phyloP scores from a whole-genome alignment of 768 basidiomycete species.

The Pleurotus tuber-regium region DNA sequence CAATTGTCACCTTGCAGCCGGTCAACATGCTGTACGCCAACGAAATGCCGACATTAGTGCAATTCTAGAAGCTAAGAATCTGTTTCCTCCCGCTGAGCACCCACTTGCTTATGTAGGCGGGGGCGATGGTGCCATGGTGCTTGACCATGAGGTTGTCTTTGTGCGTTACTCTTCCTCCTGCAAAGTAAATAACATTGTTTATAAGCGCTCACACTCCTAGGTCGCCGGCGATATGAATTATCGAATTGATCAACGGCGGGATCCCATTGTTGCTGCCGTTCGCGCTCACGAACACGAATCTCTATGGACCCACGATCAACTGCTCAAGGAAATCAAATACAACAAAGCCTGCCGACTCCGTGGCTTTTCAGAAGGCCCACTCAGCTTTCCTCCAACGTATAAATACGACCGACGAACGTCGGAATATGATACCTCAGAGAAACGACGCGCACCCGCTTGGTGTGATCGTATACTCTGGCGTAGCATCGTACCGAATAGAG shows the following conservation, averaged over 20 bases:
- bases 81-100: slow-evolving; percentile 59
- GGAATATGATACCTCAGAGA: slow-evolving; percentile 87
- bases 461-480: slow-evolving; percentile 93
- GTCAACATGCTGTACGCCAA: slow-evolving; percentile 77
- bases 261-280: slow-evolving; percentile 71
- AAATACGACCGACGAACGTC: slow-evolving; percentile 83
- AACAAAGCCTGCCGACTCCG: slow-evolving; percentile 89
- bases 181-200: neutral
- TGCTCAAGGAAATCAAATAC: slow-evolving; percentile 81
- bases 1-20: slow-evolving; percentile 97
- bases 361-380: slow-evolving; percentile 76
- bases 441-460: slow-evolving; percentile 90
- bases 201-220: slow-evolving; percentile 30
- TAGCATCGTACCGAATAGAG: slow-evolving; percentile 50
- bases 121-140: slow-evolving; percentile 88
- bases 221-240: slow-evolving; percentile 96
- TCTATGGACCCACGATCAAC: slow-evolving; percentile 80
- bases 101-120: slow-evolving; percentile 78
- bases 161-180: slow-evolving; percentile 40
- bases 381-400: slow-evolving; percentile 89
- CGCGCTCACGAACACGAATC: slow-evolving; percentile 60
- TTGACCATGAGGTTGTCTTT: slow-evolving; percentile 94
- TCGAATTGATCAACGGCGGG: slow-evolving; percentile 91
- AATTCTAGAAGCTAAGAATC: slow-evolving; percentile 77
- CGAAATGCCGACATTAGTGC: slow-evolving; percentile 87